Conservation (phyloP, 257 asterid genomes). For the Capsicum baccatum region DNA sequence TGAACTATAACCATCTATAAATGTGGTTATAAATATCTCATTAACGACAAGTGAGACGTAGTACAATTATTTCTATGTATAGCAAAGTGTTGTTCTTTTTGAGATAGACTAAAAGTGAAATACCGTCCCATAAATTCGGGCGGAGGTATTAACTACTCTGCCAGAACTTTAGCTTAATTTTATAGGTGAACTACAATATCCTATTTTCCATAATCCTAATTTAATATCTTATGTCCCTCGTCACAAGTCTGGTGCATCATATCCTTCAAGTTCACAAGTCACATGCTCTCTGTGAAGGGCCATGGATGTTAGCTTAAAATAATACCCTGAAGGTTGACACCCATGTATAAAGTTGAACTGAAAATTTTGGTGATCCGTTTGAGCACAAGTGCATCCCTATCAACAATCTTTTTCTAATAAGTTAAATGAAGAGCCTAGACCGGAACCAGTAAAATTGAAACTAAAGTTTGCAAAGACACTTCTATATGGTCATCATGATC, state of each 20-base stretch:
- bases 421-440: background rate
- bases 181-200: constrained; percentile 3
- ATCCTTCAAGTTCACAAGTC: constrained; percentile 15
- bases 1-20: background rate
- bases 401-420: background rate
- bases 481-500: constrained; percentile 20
- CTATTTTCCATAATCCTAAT: constrained; percentile 1
- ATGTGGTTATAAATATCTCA: background rate
- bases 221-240: background rate
- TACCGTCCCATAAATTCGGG: background rate
- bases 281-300: background rate
- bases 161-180: background rate
- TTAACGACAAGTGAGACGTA: background rate
- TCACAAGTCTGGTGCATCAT: background rate
- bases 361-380: background rate
- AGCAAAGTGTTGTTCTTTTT: background rate
- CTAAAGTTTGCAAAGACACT: background rate
- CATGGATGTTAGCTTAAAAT: constrained; percentile 1
- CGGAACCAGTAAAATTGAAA: constrained; percentile 8
- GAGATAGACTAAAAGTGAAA: background rate
- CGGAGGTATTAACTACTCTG: background rate
- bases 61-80: background rate
- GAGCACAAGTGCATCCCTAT: background rate
- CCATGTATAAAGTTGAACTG: background rate
- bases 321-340: background rate